Base-by-base conservation (phyloP, 2,329 filamentous ascomycete species). In the Pezicula neosporulosa region DNA sequence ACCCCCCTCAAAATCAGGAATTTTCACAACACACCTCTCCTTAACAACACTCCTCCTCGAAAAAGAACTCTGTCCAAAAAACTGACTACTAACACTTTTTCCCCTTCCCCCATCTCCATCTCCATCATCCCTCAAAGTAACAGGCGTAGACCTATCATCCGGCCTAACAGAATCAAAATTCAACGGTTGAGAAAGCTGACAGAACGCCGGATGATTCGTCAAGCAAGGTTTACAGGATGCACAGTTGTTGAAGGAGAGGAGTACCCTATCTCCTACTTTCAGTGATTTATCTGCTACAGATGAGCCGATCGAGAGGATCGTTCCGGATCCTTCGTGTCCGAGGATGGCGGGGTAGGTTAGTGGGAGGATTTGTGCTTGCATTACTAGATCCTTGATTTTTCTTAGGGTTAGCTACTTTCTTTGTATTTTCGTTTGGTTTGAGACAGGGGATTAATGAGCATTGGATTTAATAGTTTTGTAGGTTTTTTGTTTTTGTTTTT, bases 161-260 rank as follows among this genome's bases (percentile, higher is more conserved):
- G 51, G 33, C 19, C 58, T 47, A 6, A 49, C 44, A 15, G 43
- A 57, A 36, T 21, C 47, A 37, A 61, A 55, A 51, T 66, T 66
- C 46, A 59, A 33, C 4, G 42, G 16, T 5, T 50, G 30, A 28
- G 57, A 53, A 12, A 35, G 19, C 6, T 37, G 24, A 49, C 69
- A 71, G 47, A 63, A 63, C 2, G 63, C 61, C 4, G 61, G 62
- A 9, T 63, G 64, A 0, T 55, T 55, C 3, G 54, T 54, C 6
- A 42, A 24, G 51, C 69, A 71, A 6, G 58, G 50, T 4, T 18
- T 24, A 54, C 70, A 72, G 0, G 47, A 38, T 3, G 59, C 56
- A 55, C 70, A 72, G 38, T 56, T 61, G 13, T 57, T 59, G 47
- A 64, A 71, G 3, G 62, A 65, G 2, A 71, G 60, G 4, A 72